Evolutionary conservation across 2,329 filamentous ascomycete species (phyloP).

Genomic region (Leptographium procerum): DNA sequence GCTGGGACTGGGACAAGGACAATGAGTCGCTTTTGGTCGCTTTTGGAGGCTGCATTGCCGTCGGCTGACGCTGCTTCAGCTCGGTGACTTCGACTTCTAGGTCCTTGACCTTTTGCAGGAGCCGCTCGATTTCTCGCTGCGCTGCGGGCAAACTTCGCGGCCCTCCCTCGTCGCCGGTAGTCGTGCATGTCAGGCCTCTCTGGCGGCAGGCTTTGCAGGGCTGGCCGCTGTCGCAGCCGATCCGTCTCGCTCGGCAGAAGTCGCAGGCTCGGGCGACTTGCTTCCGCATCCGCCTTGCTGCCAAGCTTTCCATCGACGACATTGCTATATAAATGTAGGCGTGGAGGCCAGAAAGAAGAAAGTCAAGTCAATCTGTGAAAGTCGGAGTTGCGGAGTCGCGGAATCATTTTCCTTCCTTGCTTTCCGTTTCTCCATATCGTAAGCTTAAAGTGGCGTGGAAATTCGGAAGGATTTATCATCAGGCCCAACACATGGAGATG

Average conservation of each 20-base stretch:
- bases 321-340: neutral
- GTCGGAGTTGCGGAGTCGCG: neutral
- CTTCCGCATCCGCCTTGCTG: slow-evolving; percentile 8
- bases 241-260: slow-evolving; percentile 25
- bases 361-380: neutral
- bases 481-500: too few relatives aligned
- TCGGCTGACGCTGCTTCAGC: neutral
- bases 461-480: neutral
- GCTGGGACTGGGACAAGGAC: neutral
- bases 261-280: slow-evolving; percentile 22
- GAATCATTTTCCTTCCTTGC: neutral
- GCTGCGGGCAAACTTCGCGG: slow-evolving; percentile 5
- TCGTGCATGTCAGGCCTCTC: slow-evolving; percentile 20
- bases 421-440: neutral
- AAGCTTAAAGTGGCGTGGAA: neutral
- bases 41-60: neutral
- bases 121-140: neutral
- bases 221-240: slow-evolving; percentile 25
- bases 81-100: neutral
- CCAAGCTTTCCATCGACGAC: neutral
- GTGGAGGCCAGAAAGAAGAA: neutral
- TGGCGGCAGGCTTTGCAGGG: slow-evolving; percentile 25
- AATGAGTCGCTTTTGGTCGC: neutral
- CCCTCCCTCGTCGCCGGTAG: slow-evolving; percentile 16
- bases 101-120: slow-evolving; percentile 3